Conservation (phyloP, 805 yeast genomes). For the Hanseniaspora thailandica region DNA sequence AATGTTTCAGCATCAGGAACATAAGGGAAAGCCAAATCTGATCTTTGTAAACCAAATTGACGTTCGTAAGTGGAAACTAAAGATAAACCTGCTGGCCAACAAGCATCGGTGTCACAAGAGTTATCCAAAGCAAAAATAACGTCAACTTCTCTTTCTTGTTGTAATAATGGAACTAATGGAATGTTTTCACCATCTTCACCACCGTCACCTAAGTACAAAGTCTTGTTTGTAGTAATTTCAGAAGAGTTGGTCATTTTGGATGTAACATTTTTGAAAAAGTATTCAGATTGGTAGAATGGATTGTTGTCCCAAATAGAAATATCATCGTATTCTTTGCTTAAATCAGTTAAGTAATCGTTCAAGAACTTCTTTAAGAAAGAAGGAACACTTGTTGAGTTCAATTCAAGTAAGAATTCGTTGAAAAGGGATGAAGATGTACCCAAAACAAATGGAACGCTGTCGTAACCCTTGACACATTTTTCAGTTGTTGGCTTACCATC, state of each 20-base stretch:
- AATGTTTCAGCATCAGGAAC: too few species aligned
- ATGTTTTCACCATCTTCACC: conserved; percentile 57
- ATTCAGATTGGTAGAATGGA: conserved; percentile 45
- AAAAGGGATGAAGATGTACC: conserved; percentile 78
- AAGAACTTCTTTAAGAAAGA: conserved; percentile 38
- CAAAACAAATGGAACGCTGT: conserved; percentile 68
- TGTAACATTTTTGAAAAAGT: conserved; percentile 23
- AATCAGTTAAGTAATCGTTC: conserved; percentile 32
- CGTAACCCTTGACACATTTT: conserved; percentile 57
- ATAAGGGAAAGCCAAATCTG: conserved; percentile 60
- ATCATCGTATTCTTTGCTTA: conserved; percentile 45
- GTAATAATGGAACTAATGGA: conserved; percentile 53
- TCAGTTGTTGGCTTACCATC: conserved; percentile 44
- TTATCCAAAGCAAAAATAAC: conserved; percentile 56
- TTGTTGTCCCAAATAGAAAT: conserved; percentile 63
- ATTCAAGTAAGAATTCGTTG: conserved; percentile 49
- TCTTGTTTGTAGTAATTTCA: conserved; percentile 32
- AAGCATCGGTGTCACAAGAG: conserved; percentile 47
- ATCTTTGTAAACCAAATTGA: conserved; percentile 44
- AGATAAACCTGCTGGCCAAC: conserved; percentile 62
- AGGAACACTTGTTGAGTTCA: conserved; percentile 40
- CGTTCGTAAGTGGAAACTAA: conserved; percentile 45
- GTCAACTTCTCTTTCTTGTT: conserved; percentile 48
- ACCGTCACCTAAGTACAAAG: conserved; percentile 54
- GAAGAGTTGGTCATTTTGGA: conserved; percentile 19